Base-by-base conservation (phyloP, 768 basidiomycete species). In the Trametes cubensis region DNA sequence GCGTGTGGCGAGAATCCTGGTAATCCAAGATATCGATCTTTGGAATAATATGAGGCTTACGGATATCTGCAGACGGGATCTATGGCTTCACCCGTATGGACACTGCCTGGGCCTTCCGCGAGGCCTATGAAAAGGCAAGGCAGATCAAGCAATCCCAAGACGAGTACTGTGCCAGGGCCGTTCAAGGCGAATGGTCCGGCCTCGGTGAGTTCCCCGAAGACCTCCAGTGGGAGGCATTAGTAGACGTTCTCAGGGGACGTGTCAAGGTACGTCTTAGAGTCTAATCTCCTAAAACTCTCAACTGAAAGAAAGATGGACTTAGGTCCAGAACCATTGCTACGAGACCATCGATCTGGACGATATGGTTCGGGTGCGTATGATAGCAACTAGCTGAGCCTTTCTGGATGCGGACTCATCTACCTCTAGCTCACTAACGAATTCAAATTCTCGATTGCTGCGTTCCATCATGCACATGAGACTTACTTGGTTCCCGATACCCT, bases 391-490 rank as follows among this genome's bases (percentile, higher is more conserved):
- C 25, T 17, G 48, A 13, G 21, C 20, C 17, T 21, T 42, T 0
- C 4, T 5, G 2, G n/a, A 2, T 20, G 14, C 39, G 14, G 15
- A 42, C 25, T 17, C 5, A 14, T 20, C 21, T 8, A 0, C 20
- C 15, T 38, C 8, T n/a, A 94, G 85, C 80, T 97, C 52, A 86
- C 92, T 39, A 92, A 96, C 71, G 95, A 97, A 74, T 98, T 95
- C 79, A 77, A 92, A 67, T 94, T 94, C 70, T 82, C 85, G 1
- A 80, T 95, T 28, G 84, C 89, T 6, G 88, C 91, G 6, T 86
- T 95, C 70, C 92, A 95, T 69, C 89, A 92, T 70, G 95, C 94
- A 8, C 87, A 92, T 57, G 94, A 96, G 72, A 85, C 93, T 1
- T 97, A 92, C 75, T 81, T 97, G n/a, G 89, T 95, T 23, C 92